Evolutionary conservation across 192 early-diverging fungal genomes (phyloP).

Genomic region (Backusella mclennaniae): DNA sequence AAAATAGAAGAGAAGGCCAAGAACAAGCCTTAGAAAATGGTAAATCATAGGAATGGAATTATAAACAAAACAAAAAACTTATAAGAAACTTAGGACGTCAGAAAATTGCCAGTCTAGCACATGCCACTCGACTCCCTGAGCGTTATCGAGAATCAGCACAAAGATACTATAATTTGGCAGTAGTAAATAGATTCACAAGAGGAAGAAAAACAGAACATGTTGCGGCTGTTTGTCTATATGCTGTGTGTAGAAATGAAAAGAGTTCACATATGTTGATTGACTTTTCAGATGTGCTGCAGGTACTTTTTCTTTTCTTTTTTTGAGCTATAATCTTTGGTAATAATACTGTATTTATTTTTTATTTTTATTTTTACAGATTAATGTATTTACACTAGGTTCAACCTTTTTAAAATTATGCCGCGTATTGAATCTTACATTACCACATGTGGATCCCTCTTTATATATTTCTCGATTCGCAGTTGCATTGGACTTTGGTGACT

Average conservation of each 20-base stretch:
- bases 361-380: constrained; percentile 42
- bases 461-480: constrained; percentile 92
- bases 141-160: constrained; percentile 80
- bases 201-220: constrained; percentile 77
- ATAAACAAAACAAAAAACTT: too few species aligned
- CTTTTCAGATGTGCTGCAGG: constrained; percentile 84
- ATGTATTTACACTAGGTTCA: constrained; percentile 86
- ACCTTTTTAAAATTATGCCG: constrained; percentile 79
- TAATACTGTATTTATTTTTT: background rate
- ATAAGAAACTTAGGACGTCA: constrained; percentile 52
- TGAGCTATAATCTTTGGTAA: background rate
- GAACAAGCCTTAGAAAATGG: constrained; percentile 67
- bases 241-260: constrained; percentile 84
- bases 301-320: constrained; percentile 14
- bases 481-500: constrained; percentile 88
- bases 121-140: constrained; percentile 68
- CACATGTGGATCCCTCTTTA: constrained; percentile 88
- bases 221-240: constrained; percentile 88
- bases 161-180: constrained; percentile 81
- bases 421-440: constrained; percentile 55
- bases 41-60: background rate
- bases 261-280: constrained; percentile 93
- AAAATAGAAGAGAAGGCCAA: constrained; percentile 57
- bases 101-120: constrained; percentile 71
- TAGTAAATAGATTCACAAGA: constrained; percentile 78